Base-by-base conservation (phyloP, 1,284 basidiomycete genomes). In the Fomitopsis betulina region DNA sequence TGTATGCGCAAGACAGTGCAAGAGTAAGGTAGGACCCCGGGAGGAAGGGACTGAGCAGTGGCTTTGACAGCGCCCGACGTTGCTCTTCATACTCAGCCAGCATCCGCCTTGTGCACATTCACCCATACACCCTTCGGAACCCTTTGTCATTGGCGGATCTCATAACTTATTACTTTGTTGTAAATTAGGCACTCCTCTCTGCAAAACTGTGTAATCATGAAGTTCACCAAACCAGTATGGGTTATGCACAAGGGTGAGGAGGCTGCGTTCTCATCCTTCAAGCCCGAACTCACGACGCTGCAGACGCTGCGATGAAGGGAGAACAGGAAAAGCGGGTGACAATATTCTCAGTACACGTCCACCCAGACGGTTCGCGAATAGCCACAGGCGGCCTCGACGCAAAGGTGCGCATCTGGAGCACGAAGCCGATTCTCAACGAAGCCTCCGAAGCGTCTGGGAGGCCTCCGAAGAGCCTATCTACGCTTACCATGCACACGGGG, bases 361-460 rank as follows among this genome's bases (percentile, higher is more conserved):
- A 98, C 71, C 97, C 97, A 0, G 96, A 99, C 69, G 93, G 93
- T 61, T 95, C 93, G 39, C 85, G 96, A 27, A 87, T 99, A 60
- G 97, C 97, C 9, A 99, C 96, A 1, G 96, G 95, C 21, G 96
- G 96, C 15, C 80, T 98, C 49, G 95, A 98, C 72, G 89, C 93
- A 52, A 97, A 97, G 79, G 87, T 99, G 63, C 90, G 95, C 61
- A 94, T 99, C 73, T 99, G 97, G 97, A 91, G 91, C 62, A 98
- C 96, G 0, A 88, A 91, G 59, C 94, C 96, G 1, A 96, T 99
- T 64, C 78, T 98, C 35, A 87, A 89, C 60, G 73, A 80, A 23
- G 80, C 84, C 17, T 84, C 86, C 0, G 93, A 95, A 63, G 74
- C 77, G n/a, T 86, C 87, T 15, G 86, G 87, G 39, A 83, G 82